These are phyloP conservation scores for Penicillium arizonense DNA, from an alignment of 495 filamentous ascomycete species.

Conservation along the genomic window DNA sequence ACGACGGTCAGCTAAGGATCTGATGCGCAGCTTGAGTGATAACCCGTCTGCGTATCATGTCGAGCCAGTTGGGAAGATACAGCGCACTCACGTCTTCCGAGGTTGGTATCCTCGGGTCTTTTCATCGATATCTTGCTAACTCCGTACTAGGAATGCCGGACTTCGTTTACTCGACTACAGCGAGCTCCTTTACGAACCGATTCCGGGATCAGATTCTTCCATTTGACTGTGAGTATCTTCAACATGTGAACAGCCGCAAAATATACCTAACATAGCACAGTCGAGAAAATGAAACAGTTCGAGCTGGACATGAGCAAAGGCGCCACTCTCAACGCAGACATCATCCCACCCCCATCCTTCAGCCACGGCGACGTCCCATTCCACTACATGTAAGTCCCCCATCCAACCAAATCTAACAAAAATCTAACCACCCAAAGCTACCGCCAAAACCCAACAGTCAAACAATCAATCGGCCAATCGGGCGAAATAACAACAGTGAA, in stretches of 20 bases:
- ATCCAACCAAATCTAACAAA: not conserved
- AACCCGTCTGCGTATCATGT: conserved; percentile 67
- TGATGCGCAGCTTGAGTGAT: conserved; percentile 68
- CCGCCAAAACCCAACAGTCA: conserved; percentile 59
- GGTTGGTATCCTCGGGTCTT: conserved; percentile 35
- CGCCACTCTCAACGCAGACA: conserved; percentile 55
- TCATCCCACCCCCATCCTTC: conserved; percentile 79
- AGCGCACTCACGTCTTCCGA: conserved; percentile 83
- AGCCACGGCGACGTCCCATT: conserved; percentile 66
- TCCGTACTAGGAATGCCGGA: conserved; percentile 56
- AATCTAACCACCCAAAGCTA: conserved; percentile 35
- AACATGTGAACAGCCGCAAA: not conserved
- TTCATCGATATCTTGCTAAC: not conserved
- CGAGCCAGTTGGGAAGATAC: conserved; percentile 69
- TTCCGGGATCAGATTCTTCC: conserved; percentile 64
- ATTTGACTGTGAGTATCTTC: conserved; percentile 54
- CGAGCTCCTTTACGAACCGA: conserved; percentile 60
- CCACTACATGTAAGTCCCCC: conserved; percentile 50
- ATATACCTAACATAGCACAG: conserved; percentile 30
- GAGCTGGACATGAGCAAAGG: conserved; percentile 65
- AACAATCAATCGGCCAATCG: conserved; percentile 44
- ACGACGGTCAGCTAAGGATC: conserved; percentile 30
- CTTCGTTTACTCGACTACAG: conserved; percentile 68
- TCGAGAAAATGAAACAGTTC: conserved; percentile 71
- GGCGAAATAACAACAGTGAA: conserved; percentile 55